Base-by-base conservation (phyloP, 371 early-diverging fungal genomes). In the Choanephora cucurbitarum region DNA sequence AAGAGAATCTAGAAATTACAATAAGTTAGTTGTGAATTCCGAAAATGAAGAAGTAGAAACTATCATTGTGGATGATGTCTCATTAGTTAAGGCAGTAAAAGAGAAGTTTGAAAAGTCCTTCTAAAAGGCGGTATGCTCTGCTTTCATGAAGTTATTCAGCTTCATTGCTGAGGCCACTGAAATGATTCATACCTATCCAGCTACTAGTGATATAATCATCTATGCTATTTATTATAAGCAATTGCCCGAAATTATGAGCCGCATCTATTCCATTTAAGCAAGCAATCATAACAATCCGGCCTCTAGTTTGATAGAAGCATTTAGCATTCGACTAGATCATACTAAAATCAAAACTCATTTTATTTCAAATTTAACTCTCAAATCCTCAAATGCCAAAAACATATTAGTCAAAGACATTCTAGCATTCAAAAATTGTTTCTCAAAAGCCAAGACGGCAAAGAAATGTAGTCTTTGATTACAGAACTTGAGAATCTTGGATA, bases 361-460 rank as follows among this genome's bases (percentile, higher is more conserved):
- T n/a, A n/a, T n/a, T n/a, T 44, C 23, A 14, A 44, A 21, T 40
- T 40, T 40, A n/a, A 39, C 39, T 40, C 24, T 41, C n/a, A 28
- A 40, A 14, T 28, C 23, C 7, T 10, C 28, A 11, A 42, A 42
- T 23, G 28, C 42, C 1, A 52, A 14, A 1, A 52, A 52, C 28
- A 23, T 52, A 7, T n/a, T 52, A 11, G 42, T n/a, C 11, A 52
- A 42, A 42, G 41, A 52, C n/a, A 28, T 52, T 28, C 42, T n/a
- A 52, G 42, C 15, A 52, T 52, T 6, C 41, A 52, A 31, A 11
- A 22, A 3, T 18, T 43, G 11, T 42, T 52, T 14, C 14, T 40
- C 17, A 43, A 43, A 18, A 18, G 31, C 11, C 24, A 42, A 9
- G 43, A 52, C 6, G 24, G 31, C 7, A 52, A 52, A 52, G 43